Conservation (phyloP, 2,329 filamentous ascomycete genomes). For the Penicillium sp. region DNA sequence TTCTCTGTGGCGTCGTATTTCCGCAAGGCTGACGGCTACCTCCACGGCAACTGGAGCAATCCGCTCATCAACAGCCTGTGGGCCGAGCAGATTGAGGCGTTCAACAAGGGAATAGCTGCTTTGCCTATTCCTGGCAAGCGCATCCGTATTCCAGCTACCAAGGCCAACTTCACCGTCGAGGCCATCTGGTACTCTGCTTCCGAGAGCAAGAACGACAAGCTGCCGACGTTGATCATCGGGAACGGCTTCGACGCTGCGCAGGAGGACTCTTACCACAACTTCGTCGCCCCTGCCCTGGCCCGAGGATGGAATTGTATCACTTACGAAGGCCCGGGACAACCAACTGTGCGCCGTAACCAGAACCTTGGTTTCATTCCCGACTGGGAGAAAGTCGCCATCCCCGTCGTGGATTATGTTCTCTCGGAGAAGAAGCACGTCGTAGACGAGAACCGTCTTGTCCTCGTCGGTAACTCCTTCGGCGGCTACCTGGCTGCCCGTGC, state of each 20-base stretch:
- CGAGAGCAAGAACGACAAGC: constrained; percentile 14
- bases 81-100: constrained; percentile 41
- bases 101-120: constrained; percentile 43
- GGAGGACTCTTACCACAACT: constrained; percentile 49
- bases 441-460: constrained; percentile 30
- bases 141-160: constrained; percentile 29
- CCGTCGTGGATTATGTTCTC: constrained; percentile 45
- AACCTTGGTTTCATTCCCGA: constrained; percentile 50
- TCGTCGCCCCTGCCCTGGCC: constrained; percentile 40
- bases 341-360: constrained; percentile 46
- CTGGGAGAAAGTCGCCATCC: constrained; percentile 49
- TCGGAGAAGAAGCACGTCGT: constrained; percentile 9
- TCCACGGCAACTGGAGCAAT: constrained; percentile 47
- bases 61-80: constrained; percentile 47
- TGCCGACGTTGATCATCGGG: constrained; percentile 48
- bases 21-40: constrained; percentile 48
- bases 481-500: constrained; percentile 47
- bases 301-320: constrained; percentile 51
- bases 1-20: constrained; percentile 50
- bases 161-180: constrained; percentile 39
- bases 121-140: constrained; percentile 44
- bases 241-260: constrained; percentile 49
- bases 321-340: constrained; percentile 55
- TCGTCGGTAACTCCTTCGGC: constrained; percentile 50
- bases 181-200: constrained; percentile 40